phyloP scores from a whole-genome alignment of 306 rosid genomes.

The Quercus berberidifolia region DNA sequence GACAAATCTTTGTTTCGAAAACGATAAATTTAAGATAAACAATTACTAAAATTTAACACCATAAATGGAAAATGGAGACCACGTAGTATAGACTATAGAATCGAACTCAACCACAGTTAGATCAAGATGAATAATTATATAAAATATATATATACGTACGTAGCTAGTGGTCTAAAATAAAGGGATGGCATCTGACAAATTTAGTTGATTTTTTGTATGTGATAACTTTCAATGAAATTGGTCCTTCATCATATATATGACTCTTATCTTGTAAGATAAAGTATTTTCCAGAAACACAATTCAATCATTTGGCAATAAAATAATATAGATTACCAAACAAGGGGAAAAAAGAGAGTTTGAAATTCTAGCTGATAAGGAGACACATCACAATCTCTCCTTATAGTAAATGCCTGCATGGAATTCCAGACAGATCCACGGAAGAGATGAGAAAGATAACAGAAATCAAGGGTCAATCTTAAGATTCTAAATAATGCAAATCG shows the following conservation, averaged over 20 bases:
- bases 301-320: constrained; percentile 1
- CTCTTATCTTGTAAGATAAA: neutral
- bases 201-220: neutral
- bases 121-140: neutral
- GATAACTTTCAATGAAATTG: neutral
- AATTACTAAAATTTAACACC: neutral
- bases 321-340: neutral
- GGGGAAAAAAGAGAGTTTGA: neutral
- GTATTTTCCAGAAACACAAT: neutral
- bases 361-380: neutral
- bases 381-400: neutral
- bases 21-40: neutral
- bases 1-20: neutral
- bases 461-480: neutral
- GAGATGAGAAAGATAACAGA: neutral
- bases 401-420: neutral
- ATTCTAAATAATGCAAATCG: neutral
- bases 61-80: neutral
- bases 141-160: too few species aligned
- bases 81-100: neutral
- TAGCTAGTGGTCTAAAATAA: neutral
- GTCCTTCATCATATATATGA: neutral
- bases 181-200: neutral
- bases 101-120: neutral
- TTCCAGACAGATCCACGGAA: neutral